Evolutionary conservation across 1,284 basidiomycete genomes (phyloP).

Genomic region (Inonotus hispidus): DNA sequence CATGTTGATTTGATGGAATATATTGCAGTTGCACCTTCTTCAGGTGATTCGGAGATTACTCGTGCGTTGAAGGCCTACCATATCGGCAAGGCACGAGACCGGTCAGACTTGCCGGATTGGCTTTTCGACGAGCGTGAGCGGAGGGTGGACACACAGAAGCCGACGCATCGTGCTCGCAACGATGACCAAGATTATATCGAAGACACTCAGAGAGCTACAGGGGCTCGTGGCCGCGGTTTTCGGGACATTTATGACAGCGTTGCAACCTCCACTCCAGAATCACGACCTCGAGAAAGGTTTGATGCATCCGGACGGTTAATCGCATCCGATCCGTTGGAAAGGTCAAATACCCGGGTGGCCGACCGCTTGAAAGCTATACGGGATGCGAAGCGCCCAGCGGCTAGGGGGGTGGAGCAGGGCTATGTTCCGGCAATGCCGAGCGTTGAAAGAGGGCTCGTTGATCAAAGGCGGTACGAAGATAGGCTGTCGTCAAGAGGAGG

Average conservation of each 20-base stretch:
- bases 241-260: constrained; percentile 9
- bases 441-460: neutral
- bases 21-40: neutral
- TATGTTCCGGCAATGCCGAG: neutral
- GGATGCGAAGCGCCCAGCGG: constrained; percentile 43
- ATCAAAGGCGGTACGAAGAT: neutral
- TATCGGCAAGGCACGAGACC: constrained; percentile 50
- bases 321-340: constrained; percentile 20
- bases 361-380: constrained; percentile 49
- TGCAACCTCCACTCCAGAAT: neutral
- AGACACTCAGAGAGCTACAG: constrained; percentile 18
- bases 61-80: constrained; percentile 66
- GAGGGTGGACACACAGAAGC: constrained; percentile 20
- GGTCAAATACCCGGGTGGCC: constrained; percentile 34
- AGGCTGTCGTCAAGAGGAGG: neutral
- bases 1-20: neutral
- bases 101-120: constrained; percentile 61
- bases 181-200: constrained; percentile 20
- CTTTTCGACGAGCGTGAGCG: constrained; percentile 58
- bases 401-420: constrained; percentile 17
- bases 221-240: neutral
- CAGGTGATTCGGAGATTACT: constrained; percentile 51
- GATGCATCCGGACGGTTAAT: neutral
- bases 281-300: neutral
- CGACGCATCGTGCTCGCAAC: constrained; percentile 10